These are phyloP conservation scores for Smittium mucronatum DNA, from an alignment of 371 early-diverging fungal species.

Conservation along the genomic window DNA sequence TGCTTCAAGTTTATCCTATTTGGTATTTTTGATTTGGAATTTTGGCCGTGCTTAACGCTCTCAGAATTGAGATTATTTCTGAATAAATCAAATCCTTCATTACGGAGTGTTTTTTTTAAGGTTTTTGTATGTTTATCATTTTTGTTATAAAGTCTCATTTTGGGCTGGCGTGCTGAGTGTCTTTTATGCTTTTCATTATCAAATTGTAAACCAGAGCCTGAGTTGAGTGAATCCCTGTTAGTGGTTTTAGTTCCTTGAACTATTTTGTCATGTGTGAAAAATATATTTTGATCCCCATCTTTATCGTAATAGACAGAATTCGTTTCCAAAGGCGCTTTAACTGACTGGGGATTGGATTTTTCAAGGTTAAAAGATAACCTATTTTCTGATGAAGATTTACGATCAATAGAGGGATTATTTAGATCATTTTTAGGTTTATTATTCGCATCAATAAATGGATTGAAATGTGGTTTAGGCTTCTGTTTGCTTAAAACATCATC, in stretches of 20 bases:
- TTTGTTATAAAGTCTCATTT: neutral
- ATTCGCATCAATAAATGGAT: neutral
- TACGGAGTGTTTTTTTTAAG: too few relatives aligned
- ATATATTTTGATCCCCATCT: neutral
- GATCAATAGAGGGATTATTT: neutral
- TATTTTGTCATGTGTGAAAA: neutral
- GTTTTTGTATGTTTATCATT: neutral
- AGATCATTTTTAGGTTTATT: neutral
- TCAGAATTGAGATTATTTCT: neutral
- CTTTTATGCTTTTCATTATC: neutral
- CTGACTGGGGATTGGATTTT: too few relatives aligned
- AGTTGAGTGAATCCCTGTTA: neutral
- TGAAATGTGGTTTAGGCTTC: neutral
- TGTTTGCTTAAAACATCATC: constrained; percentile 7
- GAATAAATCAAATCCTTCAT: too few relatives aligned
- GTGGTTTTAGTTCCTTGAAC: neutral
- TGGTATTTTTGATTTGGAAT: neutral
- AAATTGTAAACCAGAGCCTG: neutral
- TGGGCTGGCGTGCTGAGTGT: neutral
- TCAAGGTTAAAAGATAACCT: too few relatives aligned
- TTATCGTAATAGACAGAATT: neutral
- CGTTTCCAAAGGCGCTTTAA: neutral
- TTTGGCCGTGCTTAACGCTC: neutral
- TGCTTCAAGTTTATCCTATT: neutral
- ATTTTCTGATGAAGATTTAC: neutral